Conservation (phyloP, 2,329 filamentous ascomycete genomes). For the Fusarium ambrosium region DNA sequence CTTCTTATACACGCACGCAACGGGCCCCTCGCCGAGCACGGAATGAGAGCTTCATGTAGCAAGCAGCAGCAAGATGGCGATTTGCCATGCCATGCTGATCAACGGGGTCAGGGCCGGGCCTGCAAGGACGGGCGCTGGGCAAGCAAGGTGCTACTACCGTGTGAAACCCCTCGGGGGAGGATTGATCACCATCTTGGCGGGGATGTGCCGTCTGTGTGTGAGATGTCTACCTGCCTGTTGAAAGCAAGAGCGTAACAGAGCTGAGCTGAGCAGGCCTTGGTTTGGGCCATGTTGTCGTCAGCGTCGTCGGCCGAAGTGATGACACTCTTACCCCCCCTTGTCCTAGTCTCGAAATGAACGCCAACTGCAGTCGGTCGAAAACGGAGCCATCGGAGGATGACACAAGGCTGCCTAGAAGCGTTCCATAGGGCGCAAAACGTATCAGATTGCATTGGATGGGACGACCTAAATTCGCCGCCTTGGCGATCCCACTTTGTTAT, state of each 20-base stretch:
- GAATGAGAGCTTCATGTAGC: not conserved
- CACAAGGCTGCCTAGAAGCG: not conserved
- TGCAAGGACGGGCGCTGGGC: not conserved
- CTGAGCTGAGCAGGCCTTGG: not conserved
- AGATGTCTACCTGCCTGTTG: not conserved
- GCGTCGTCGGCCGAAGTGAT: not conserved
- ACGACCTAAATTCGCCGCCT: not conserved
- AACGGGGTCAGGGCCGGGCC: conserved; percentile 15
- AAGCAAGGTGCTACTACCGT: conserved; percentile 5
- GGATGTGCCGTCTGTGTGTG: conserved; percentile 8
- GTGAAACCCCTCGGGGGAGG: conserved; percentile 21
- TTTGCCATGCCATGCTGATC: conserved; percentile 16
- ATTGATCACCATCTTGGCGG: conserved; percentile 39
- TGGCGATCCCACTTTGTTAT: conserved; percentile 16
- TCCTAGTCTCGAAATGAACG: not conserved
- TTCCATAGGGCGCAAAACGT: not conserved
- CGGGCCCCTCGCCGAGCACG: conserved; percentile 1
- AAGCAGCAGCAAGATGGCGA: not conserved
- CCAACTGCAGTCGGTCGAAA: not conserved
- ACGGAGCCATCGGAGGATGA: not conserved
- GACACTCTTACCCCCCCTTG: not conserved
- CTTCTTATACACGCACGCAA: conserved; percentile 35
- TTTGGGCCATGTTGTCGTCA: not conserved
- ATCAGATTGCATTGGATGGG: conserved; percentile 1
- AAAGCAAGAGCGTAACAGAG: not conserved